A percentile compares a stretch with the other conserved stretches of the same genome.
phyloP scores from a whole-genome alignment of 805 yeast genomes.

The Blastobotrys mokoenaii region DNA sequence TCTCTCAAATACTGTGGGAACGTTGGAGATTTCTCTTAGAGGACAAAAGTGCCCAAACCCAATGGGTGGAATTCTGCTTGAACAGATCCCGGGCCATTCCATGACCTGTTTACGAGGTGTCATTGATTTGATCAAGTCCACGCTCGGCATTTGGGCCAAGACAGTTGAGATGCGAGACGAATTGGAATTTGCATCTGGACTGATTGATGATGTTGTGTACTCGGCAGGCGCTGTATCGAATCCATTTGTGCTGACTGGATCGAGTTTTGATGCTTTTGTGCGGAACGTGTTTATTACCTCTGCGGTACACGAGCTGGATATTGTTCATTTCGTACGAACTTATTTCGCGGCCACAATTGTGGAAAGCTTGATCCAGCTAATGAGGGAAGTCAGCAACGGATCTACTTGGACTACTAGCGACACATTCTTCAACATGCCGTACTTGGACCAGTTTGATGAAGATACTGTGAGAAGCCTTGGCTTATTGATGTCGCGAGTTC shows the following conservation, averaged over 20 bases:
- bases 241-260: background rate
- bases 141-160: background rate
- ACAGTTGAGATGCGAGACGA: background rate
- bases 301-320: conserved; percentile 6
- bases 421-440: conserved; percentile 27
- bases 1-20: conserved; percentile 49
- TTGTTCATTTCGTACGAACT: conserved; percentile 4
- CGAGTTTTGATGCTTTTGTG: conserved; percentile 10
- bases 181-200: background rate
- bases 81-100: conserved; percentile 54
- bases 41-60: conserved; percentile 32
- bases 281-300: conserved; percentile 6
- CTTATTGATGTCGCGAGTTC: conserved; percentile 1
- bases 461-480: conserved; percentile 6
- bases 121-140: conserved; percentile 26
- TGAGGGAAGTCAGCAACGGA: conserved; percentile 4
- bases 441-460: conserved; percentile 10
- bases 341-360: conserved; percentile 6
- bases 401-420: conserved; percentile 12
- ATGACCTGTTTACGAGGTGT: conserved; percentile 50
- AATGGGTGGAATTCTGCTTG: conserved; percentile 38
- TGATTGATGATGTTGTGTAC: background rate
- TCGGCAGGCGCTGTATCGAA: too few species aligned
- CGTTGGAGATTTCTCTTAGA: conserved; percentile 58
- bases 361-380: conserved; percentile 5